These are phyloP conservation scores for Moniliella sp. DNA, from an alignment of 1,284 basidiomycete genomes.

Conservation along the genomic window DNA sequence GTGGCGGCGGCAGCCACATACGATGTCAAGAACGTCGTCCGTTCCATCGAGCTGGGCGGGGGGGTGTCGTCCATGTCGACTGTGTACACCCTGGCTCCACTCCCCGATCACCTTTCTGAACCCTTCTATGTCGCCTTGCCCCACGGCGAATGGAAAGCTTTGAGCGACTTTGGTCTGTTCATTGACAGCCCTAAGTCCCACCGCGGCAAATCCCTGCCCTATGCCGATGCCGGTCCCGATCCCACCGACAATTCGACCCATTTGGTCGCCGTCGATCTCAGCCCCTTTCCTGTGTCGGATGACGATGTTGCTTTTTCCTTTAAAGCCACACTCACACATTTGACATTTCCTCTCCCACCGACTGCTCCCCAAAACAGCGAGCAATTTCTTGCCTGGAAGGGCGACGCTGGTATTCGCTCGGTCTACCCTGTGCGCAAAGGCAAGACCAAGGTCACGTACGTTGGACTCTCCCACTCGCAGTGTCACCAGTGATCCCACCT, in stretches of 20 bases:
- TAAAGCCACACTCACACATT: conserved; percentile 51
- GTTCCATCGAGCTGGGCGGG: background rate
- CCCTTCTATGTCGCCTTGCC: background rate
- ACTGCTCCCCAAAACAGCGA: conserved; percentile 52
- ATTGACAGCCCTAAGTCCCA: background rate
- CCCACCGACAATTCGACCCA: background rate
- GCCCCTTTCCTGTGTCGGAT: background rate
- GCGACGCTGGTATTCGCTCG: conserved; percentile 55
- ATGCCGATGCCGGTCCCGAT: background rate
- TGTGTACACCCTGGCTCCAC: background rate
- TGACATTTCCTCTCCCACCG: conserved; percentile 52
- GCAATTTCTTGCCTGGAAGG: conserved; percentile 56
- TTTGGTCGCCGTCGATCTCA: background rate
- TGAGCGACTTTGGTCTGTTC: background rate
- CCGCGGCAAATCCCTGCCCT: background rate
- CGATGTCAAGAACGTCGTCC: too few relatives aligned
- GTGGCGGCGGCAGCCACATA: too few relatives aligned
- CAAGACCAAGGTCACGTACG: conserved; percentile 61
- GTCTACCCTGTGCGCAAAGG: conserved; percentile 62
- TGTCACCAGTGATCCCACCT: conserved; percentile 4
- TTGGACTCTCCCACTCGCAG: conserved; percentile 10
- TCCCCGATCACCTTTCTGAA: background rate
- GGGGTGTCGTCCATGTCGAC: background rate
- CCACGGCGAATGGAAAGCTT: background rate
- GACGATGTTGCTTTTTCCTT: background rate